Conservation (phyloP, 2,329 filamentous ascomycete genomes). For the Alternaria sp. region DNA sequence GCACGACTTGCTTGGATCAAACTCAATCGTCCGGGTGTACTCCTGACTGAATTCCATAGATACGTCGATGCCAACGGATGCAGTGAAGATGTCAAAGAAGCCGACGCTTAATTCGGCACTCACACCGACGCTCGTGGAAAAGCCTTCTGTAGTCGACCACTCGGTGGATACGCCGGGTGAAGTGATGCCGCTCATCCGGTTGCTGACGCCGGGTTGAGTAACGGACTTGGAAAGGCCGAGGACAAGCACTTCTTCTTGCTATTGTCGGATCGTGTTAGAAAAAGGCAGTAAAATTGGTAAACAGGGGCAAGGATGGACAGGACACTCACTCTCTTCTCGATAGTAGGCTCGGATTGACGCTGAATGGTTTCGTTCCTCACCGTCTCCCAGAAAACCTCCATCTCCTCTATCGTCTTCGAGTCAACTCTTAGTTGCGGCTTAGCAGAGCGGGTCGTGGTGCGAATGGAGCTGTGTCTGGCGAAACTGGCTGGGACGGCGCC, state of each 20-base stretch:
- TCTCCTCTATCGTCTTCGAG: not conserved
- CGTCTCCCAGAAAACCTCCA: not conserved
- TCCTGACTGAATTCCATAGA: not conserved
- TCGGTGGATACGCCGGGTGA: not conserved
- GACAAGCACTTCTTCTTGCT: not conserved
- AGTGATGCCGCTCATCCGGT: not conserved
- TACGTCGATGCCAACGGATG: not conserved
- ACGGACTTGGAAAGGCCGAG: not conserved
- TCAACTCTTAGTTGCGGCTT: not conserved
- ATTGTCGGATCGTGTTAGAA: not conserved
- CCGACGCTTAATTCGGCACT: not conserved
- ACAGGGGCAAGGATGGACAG: not conserved
- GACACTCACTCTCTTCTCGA: not conserved
- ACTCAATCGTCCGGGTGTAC: not conserved
- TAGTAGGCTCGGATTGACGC: not conserved
- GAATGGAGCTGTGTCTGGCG: not conserved
- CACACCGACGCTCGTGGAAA: not conserved
- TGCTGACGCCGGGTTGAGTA: not conserved
- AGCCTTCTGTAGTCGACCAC: not conserved
- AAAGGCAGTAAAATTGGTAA: not conserved
- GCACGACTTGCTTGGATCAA: not conserved
- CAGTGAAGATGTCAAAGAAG: not conserved
- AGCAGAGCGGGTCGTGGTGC: not conserved
- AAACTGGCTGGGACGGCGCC: not conserved
- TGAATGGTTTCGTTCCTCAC: not conserved